phyloP scores from a whole-genome alignment of 192 early-diverging fungal genomes.

The Coemansia sp. region DNA sequence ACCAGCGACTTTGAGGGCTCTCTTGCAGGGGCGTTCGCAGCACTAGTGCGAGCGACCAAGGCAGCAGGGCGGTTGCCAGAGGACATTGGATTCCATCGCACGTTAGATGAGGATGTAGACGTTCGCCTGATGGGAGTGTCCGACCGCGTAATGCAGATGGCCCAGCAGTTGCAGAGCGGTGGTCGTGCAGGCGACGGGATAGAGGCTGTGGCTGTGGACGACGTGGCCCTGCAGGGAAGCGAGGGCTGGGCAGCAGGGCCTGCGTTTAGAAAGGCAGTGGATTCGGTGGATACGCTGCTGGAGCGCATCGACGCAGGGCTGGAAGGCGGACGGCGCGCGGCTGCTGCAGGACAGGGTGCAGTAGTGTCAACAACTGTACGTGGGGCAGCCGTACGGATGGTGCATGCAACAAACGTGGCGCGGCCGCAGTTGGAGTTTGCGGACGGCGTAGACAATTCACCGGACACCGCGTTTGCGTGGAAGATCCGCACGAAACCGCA shows the following conservation, averaged over 20 bases:
- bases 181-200: slow-evolving; percentile 19
- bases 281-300: slow-evolving; percentile 76
- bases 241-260: slow-evolving; percentile 70
- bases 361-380: slow-evolving; percentile 30
- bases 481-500: slow-evolving; percentile 84
- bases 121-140: slow-evolving; percentile 20
- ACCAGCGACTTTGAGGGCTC: slow-evolving; percentile 24
- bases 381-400: slow-evolving; percentile 44
- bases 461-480: slow-evolving; percentile 68
- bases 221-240: slow-evolving; percentile 26
- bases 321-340: slow-evolving; percentile 54
- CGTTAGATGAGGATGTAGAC: slow-evolving; percentile 62
- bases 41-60: slow-evolving; percentile 61
- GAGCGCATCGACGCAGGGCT: slow-evolving; percentile 81
- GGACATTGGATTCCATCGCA: slow-evolving; percentile 64
- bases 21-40: slow-evolving; percentile 32
- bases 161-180: slow-evolving; percentile 17
- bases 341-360: slow-evolving; percentile 31
- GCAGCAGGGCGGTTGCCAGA: slow-evolving; percentile 59
- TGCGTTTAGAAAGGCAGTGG: slow-evolving; percentile 63
- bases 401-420: slow-evolving; percentile 71
- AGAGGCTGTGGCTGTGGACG: slow-evolving; percentile 15
- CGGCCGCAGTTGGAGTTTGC: slow-evolving; percentile 87
- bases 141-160: slow-evolving; percentile 30
- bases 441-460: slow-evolving; percentile 86